phyloP scores from a whole-genome alignment of 2,329 filamentous ascomycete species.

The Ceratocystis albifundus region DNA sequence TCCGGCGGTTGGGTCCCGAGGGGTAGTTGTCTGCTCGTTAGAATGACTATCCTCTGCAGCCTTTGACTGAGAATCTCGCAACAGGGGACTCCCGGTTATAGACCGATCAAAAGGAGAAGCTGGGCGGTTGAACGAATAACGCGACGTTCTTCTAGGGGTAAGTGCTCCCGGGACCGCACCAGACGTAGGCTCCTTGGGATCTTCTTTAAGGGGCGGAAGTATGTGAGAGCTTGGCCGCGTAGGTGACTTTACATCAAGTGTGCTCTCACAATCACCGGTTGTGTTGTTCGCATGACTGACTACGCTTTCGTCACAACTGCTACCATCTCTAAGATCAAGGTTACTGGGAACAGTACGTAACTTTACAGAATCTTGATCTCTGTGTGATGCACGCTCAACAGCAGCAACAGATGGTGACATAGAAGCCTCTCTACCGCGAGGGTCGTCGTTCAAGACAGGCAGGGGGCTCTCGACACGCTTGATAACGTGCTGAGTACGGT shows the following conservation, averaged over 20 bases:
- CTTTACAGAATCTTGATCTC: slow-evolving; percentile 11
- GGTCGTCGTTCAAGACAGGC: slow-evolving; percentile 10
- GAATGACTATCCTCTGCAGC: slow-evolving; percentile 30
- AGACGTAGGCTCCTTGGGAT: slow-evolving; percentile 2
- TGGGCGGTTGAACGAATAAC: slow-evolving; percentile 2
- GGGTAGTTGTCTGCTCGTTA: slow-evolving; percentile 41
- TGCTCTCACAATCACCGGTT: background rate
- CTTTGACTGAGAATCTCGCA: slow-evolving; percentile 29
- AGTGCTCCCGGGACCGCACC: background rate
- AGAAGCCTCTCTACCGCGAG: slow-evolving; percentile 17
- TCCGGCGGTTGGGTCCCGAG: slow-evolving; percentile 19
- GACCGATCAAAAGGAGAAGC: slow-evolving; percentile 6
- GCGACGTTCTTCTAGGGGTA: slow-evolving; percentile 4
- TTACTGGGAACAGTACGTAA: slow-evolving; percentile 16
- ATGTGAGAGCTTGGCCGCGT: background rate
- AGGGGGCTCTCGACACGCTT: slow-evolving; percentile 17
- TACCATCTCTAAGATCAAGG: slow-evolving; percentile 11
- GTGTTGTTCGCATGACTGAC: background rate
- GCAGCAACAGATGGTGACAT: slow-evolving; percentile 13
- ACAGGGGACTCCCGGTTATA: background rate
- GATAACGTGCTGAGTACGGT: slow-evolving; percentile 16
- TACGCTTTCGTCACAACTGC: slow-evolving; percentile 13
- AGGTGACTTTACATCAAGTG: background rate
- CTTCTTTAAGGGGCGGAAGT: slow-evolving; percentile 8
- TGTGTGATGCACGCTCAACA: slow-evolving; percentile 1